Conservation (phyloP, 495 filamentous ascomycete species). For the Pseudomonodictys pantanalensis region DNA sequence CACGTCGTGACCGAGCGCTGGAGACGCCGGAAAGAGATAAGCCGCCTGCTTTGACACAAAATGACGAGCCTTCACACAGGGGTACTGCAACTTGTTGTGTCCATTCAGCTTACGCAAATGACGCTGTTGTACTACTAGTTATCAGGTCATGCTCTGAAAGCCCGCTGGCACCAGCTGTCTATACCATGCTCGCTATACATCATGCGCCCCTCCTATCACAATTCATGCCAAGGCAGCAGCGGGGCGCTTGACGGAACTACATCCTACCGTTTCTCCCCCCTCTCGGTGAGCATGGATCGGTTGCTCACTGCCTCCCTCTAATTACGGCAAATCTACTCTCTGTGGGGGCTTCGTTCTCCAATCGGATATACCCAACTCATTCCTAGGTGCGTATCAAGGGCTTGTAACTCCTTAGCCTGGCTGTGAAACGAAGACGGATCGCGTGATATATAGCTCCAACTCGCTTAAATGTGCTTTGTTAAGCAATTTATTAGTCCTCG, state of each 20-base stretch:
- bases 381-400: slow-evolving; percentile 16
- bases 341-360: slow-evolving; percentile 6
- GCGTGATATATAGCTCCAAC: slow-evolving; percentile 18
- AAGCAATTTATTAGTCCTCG: slow-evolving; percentile 24
- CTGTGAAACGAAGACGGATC: slow-evolving; percentile 22
- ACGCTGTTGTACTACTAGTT: slow-evolving; percentile 9
- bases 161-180: slow-evolving; percentile 6
- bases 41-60: background rate
- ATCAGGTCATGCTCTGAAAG: slow-evolving; percentile 5
- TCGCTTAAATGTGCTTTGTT: slow-evolving; percentile 13
- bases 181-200: slow-evolving; percentile 13
- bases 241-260: slow-evolving; percentile 9
- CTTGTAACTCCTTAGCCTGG: slow-evolving; percentile 27
- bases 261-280: slow-evolving; percentile 2
- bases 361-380: slow-evolving; percentile 8
- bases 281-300: slow-evolving; percentile 8
- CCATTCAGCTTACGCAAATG: slow-evolving; percentile 10
- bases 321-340: background rate
- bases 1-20: too few species aligned
- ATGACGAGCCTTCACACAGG: background rate
- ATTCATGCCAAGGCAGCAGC: slow-evolving; percentile 12
- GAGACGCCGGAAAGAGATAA: slow-evolving; percentile 1
- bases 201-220: slow-evolving; percentile 4
- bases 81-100: background rate
- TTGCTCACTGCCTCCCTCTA: slow-evolving; percentile 4